These are phyloP conservation scores for Acidiella bohemica DNA, from an alignment of 495 filamentous ascomycete genomes.

Conservation along the genomic window DNA sequence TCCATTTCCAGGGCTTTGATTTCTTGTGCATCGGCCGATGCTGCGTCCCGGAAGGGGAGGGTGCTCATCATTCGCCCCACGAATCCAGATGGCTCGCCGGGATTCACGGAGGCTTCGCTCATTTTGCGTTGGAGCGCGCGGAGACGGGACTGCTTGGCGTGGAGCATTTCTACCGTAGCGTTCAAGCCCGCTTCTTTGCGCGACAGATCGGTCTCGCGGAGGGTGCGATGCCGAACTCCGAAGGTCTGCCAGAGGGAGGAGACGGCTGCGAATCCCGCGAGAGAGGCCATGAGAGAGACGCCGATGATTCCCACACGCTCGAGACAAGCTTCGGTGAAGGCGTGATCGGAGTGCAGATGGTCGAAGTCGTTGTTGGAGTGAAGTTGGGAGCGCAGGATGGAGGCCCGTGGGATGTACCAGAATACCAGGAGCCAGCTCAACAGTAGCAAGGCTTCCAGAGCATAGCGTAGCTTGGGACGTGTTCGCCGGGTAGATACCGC, in stretches of 20 bases:
- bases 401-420: conserved; percentile 57
- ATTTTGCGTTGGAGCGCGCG: conserved; percentile 51
- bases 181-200: conserved; percentile 61
- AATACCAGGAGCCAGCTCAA: conserved; percentile 51
- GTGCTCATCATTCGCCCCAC: conserved; percentile 53
- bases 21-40: conserved; percentile 48
- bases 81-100: conserved; percentile 39
- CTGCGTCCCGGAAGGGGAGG: conserved; percentile 43
- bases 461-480: conserved; percentile 39
- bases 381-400: conserved; percentile 37
- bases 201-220: conserved; percentile 48
- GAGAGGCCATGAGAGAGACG: conserved; percentile 65
- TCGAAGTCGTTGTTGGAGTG: conserved; percentile 17
- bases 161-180: conserved; percentile 61
- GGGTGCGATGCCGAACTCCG: conserved; percentile 40
- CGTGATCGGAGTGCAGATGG: conserved; percentile 22
- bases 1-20: conserved; percentile 54
- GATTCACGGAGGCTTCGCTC: conserved; percentile 3
- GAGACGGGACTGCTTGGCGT: conserved; percentile 52
- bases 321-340: conserved; percentile 56
- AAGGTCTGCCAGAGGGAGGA: conserved; percentile 72
- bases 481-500: conserved; percentile 39
- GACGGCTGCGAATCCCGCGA: conserved; percentile 72
- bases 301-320: conserved; percentile 70
- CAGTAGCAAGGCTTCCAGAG: conserved; percentile 44